Evolutionary conservation across 805 yeast species (phyloP).

Genomic region (Wickerhamomyces tratensis): DNA sequence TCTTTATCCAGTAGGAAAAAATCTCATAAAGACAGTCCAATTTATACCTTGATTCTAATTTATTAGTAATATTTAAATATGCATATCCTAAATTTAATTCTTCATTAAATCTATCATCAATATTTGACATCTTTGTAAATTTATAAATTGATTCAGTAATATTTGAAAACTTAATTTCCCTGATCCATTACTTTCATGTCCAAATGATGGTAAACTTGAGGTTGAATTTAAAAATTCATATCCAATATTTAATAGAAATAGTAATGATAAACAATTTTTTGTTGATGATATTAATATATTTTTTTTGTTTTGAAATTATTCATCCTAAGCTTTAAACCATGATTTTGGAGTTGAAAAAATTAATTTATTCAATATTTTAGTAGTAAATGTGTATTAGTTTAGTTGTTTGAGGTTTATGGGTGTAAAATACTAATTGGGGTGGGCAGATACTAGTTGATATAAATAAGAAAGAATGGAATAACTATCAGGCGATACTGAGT

Average conservation of each 20-base stretch:
- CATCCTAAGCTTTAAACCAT: conserved; percentile 17
- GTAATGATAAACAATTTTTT: conserved; percentile 10
- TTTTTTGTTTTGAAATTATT: conserved; percentile 13
- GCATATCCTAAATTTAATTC: too few relatives aligned
- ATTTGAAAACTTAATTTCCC: conserved; percentile 15
- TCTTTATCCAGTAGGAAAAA: too few relatives aligned
- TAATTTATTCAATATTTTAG: conserved; percentile 2
- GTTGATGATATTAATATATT: conserved; percentile 5
- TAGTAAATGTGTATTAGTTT: too few relatives aligned
- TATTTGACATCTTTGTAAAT: conserved; percentile 8
- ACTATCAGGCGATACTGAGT: too few relatives aligned
- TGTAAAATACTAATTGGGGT: too few relatives aligned
- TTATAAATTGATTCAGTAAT: conserved; percentile 15
- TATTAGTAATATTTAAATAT: too few relatives aligned
- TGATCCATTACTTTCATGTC: conserved; percentile 14
- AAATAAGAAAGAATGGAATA: too few relatives aligned
- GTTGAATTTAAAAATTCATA: conserved; percentile 10
- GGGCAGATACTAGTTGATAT: too few relatives aligned
- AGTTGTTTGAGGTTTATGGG: too few relatives aligned
- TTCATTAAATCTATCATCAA: neutral
- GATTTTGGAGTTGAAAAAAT: conserved; percentile 14
- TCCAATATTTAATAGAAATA: conserved; percentile 14
- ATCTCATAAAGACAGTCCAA: too few relatives aligned
- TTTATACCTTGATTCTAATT: too few relatives aligned
- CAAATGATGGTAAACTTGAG: conserved; percentile 12